Evolutionary conservation across 805 yeast genomes (phyloP).

Genomic region (Saturnispora diversa): DNA sequence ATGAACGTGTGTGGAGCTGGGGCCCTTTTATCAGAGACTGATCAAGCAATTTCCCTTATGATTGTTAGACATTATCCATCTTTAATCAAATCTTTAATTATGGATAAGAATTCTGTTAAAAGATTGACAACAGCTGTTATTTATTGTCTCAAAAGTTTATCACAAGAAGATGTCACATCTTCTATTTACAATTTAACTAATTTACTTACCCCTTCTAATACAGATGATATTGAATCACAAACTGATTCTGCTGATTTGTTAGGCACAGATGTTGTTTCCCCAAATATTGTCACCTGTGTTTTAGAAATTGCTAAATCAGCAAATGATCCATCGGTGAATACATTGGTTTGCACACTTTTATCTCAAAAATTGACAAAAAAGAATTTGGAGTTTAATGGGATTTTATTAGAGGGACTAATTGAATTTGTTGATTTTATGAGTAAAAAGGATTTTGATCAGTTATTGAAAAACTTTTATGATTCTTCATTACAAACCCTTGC

Average conservation of each 20-base stretch:
- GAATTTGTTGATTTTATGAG: constrained; percentile 54
- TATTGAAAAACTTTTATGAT: constrained; percentile 50
- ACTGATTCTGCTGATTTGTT: constrained; percentile 17
- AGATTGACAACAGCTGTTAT: constrained; percentile 54
- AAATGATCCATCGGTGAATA: constrained; percentile 63
- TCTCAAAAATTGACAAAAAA: constrained; percentile 57
- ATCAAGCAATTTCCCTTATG: constrained; percentile 36
- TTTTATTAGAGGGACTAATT: constrained; percentile 55
- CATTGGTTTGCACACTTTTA: constrained; percentile 71
- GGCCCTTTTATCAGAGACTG: constrained; percentile 28
- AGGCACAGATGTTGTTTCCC: constrained; percentile 34
- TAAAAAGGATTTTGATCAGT: constrained; percentile 57
- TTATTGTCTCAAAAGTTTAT: constrained; percentile 53
- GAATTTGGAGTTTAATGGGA: constrained; percentile 45
- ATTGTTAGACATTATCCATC: constrained; percentile 35
- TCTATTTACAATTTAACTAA: constrained; percentile 79
- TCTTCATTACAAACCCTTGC: constrained; percentile 37
- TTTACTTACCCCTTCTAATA: constrained; percentile 34
- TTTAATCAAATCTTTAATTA: constrained; percentile 47
- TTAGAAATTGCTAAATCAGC: constrained; percentile 58
- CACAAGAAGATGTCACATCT: constrained; percentile 78
- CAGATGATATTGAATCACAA: constrained; percentile 10
- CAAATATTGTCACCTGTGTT: constrained; percentile 62
- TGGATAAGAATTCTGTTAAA: constrained; percentile 40
- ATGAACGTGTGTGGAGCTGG: constrained; percentile 31